Evolutionary conservation across 1,284 basidiomycete genomes (phyloP), one percentile per base, ranked within the genome.

Genomic region (Ganoderma boninense): DNA sequence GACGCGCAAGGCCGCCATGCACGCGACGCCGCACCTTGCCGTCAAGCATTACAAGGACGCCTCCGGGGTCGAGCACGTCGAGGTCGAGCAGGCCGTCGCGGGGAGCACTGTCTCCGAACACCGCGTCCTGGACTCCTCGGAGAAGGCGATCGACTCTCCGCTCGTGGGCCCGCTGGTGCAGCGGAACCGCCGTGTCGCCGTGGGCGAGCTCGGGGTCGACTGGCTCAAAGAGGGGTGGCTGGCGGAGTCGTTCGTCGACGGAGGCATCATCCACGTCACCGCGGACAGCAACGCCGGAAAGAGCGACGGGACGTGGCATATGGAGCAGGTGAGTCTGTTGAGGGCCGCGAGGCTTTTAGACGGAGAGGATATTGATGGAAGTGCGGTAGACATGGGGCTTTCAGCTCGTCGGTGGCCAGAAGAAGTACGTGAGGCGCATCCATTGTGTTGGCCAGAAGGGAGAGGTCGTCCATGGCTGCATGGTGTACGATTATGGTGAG

Each of bases 401-500:
- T 29, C 84, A 90, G 73, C 80, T 87, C 7, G 79, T 90, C 66
- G 79, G 88, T n/a, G 86, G 82, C 18, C 87, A 87, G 75, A 86
- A 89, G 74, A 82, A 88, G 68, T 87, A 92, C 75, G 80, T 83
- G 16, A 83, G 91, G 67, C 87, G 86, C 72, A 78, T 92, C 69
- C 83, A 87, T 69, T 91, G 92, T 77, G 88, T 84, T 14, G 88
- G 88, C 6, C 84, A 89, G 2, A 74, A 82, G 40, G 85, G 81
- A 20, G 84, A 90, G 73, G 85, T 87, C 46, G 86, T 92, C 67
- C 80, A 87, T 71, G 81, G 81, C 23, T 84, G 82, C 57, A 74
- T 92, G 46, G 82, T 90, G 13, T 92, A 92, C 72, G 90, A 92
- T 76, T 92, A 92, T 70, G 62, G 86, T 85, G 49, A 70, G 77